Conservation (phyloP, 345 rosid genomes). For the Eucalyptus tenuipes region DNA sequence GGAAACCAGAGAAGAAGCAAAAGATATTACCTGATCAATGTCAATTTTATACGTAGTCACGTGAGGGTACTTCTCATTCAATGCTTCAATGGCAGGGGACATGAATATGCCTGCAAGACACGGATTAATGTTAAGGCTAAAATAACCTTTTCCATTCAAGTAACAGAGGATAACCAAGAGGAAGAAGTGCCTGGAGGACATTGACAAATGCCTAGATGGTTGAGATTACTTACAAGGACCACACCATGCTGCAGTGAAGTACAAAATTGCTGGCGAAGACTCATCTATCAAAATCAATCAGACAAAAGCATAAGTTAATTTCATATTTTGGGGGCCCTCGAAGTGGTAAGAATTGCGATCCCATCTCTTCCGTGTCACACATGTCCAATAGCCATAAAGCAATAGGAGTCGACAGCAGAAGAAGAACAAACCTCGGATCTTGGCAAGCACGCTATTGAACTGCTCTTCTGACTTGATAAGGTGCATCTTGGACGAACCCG, state of each 20-base stretch:
- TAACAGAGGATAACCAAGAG: neutral
- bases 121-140: neutral
- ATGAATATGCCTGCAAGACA: slow-evolving; percentile 49
- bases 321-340: neutral
- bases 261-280: slow-evolving; percentile 51
- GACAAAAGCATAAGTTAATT: neutral
- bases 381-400: neutral
- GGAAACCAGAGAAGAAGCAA: neutral
- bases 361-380: no score
- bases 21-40: slow-evolving; percentile 54
- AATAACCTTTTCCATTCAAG: neutral
- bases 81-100: slow-evolving; percentile 44
- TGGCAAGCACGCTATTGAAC: slow-evolving; percentile 23
- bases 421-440: slow-evolving; percentile 35
- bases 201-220: neutral
- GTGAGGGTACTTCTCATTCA: slow-evolving; percentile 48
- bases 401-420: neutral
- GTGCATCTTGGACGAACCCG: slow-evolving; percentile 29
- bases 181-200: neutral
- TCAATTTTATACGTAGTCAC: slow-evolving; percentile 68
- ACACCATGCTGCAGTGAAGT: slow-evolving; percentile 86
- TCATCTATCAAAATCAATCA: slow-evolving; percentile 26
- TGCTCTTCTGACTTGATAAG: slow-evolving; percentile 43
- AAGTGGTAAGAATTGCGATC: neutral
- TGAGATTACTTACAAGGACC: slow-evolving; percentile 65